Evolutionary conservation across 306 rosid species (phyloP).

Genomic region (Prosopis cineraria): DNA sequence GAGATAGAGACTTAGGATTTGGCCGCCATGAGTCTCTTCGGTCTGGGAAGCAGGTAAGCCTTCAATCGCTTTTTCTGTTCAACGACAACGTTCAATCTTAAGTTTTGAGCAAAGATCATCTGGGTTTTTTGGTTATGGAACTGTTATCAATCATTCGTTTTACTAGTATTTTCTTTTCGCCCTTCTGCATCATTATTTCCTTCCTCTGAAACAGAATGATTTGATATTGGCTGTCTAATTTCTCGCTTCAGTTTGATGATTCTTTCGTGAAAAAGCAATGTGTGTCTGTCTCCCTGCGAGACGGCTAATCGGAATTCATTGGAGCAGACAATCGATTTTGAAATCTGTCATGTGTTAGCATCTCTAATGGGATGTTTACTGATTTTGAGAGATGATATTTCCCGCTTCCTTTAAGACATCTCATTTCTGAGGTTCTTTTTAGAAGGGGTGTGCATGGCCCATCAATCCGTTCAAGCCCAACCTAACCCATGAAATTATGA

Average conservation of each 20-base stretch:
- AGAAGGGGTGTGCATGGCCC: background rate
- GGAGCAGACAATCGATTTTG: conserved; percentile 7
- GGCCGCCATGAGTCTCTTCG: conserved; percentile 84
- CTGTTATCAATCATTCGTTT: background rate
- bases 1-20: conserved; percentile 43
- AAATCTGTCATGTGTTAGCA: background rate
- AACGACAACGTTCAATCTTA: background rate
- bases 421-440: background rate
- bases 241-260: conserved; percentile 27
- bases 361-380: background rate
- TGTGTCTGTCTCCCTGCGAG: background rate
- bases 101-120: conserved; percentile 13
- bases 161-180: background rate
- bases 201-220: background rate
- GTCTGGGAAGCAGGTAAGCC: conserved; percentile 84
- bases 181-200: background rate
- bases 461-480: background rate
- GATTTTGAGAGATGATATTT: background rate
- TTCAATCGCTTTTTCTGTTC: background rate
- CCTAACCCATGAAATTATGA: background rate
- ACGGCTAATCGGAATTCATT: conserved; percentile 29
- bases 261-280: conserved; percentile 22
- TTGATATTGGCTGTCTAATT: conserved; percentile 4
- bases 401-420: background rate
- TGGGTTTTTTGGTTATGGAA: conserved; percentile 20